Base-by-base conservation (phyloP, 371 early-diverging fungal genomes). In the Rhizopus sp. region DNA sequence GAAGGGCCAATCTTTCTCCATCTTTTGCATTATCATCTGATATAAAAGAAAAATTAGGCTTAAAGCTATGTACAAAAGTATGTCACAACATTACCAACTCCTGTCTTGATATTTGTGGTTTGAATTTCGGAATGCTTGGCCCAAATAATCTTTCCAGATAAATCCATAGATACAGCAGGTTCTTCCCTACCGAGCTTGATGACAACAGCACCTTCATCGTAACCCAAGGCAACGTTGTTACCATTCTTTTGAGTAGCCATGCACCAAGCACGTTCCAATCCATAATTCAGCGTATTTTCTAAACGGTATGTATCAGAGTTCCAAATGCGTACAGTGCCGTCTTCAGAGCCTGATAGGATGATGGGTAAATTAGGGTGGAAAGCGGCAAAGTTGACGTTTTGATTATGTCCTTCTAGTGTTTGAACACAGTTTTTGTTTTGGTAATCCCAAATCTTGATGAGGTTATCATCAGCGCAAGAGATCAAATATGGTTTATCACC, bases 361-460 rank as follows among this genome's bases (percentile, higher is more conserved):
- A 98, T 94, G 12, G 99, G 99, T 50, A 98, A 77, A 41, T 93
- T 93, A 0, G 99, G 99, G 72, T 99, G 99, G 81, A 94, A 99
- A 29, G 89, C 86, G 5, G 93, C 90, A 53, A 93, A 88, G 30
- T 93, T 90, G n/a, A 99, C 95, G 65, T 99, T 99, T 58, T 99
- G 93, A 12, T 92, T 85, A 73, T 99, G 99, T 3, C 99, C 99
- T 73, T 96, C 95, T 44, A 99, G 84, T 1, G 94, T 95, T 62
- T 95, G 96, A 5, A 99, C 94, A 62, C 99, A 97, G 30, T 93
- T 91, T 76, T 95, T 98, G 83, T 94, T 99, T 70, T 98, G 98
- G 69, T 99, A 99, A 79, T 99, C 98, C 99, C 99, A 99, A 32
- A 99, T 88, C 66, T 98, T 97, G 60, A 97, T 92, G 23, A 87